Conservation (phyloP, 2,329 filamentous ascomycete genomes). For the Diplodia corticola region DNA sequence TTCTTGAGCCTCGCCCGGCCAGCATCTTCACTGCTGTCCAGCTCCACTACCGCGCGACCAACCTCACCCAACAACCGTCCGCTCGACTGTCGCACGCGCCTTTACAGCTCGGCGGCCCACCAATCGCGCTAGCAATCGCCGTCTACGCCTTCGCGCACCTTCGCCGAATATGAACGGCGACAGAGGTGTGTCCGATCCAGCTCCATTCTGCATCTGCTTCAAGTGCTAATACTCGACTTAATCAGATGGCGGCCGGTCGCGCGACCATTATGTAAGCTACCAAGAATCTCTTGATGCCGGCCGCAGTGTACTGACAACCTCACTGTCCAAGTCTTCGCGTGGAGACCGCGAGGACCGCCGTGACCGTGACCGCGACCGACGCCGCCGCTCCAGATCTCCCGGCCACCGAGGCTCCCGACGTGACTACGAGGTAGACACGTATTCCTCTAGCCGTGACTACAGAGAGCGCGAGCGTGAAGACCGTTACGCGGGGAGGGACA, state of each 20-base stretch:
- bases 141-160: conserved; percentile 7
- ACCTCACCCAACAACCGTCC: background rate
- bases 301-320: conserved; percentile 29
- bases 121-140: conserved; percentile 12
- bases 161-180: conserved; percentile 21
- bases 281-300: conserved; percentile 27
- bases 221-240: conserved; percentile 1
- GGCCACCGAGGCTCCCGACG: conserved; percentile 69
- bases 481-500: conserved; percentile 72
- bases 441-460: conserved; percentile 90
- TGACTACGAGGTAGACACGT: conserved; percentile 77
- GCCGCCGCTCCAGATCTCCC: conserved; percentile 83
- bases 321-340: conserved; percentile 44
- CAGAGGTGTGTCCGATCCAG: conserved; percentile 8
- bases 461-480: conserved; percentile 93
- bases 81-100: conserved; percentile 10
- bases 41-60: conserved; percentile 15
- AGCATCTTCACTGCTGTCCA: conserved; percentile 16
- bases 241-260: conserved; percentile 33
- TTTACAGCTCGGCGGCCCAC: conserved; percentile 9
- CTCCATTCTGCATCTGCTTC: conserved; percentile 12
- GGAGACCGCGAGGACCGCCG: conserved; percentile 42
- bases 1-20: conserved; percentile 16
- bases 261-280: conserved; percentile 42
- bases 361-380: conserved; percentile 45